Evolutionary conservation across 1,284 basidiomycete genomes (phyloP).

Genomic region (Irpex sp.): DNA sequence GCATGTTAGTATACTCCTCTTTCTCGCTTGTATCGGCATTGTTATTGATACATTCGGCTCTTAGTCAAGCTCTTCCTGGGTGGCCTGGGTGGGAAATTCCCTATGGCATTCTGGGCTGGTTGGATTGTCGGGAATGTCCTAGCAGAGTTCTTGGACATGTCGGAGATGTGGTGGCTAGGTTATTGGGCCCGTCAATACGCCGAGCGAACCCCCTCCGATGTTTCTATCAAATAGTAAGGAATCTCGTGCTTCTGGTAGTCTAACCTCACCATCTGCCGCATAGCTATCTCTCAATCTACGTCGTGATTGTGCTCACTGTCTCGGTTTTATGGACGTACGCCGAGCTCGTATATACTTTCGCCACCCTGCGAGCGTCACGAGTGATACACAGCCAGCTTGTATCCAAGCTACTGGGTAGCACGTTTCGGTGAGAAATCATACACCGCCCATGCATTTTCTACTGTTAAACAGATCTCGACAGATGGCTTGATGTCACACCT

Average conservation of each 20-base stretch:
- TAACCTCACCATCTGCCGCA: not conserved
- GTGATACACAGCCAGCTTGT: conserved; percentile 51
- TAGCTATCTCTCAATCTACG: conserved; percentile 10
- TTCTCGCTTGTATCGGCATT: not conserved
- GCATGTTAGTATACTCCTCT: conserved; percentile 26
- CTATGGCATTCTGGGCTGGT: conserved; percentile 27
- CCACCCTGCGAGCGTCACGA: conserved; percentile 45
- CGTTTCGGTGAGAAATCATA: conserved; percentile 31
- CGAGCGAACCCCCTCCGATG: conserved; percentile 20
- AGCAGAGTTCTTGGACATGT: conserved; percentile 16
- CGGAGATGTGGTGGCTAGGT: conserved; percentile 23
- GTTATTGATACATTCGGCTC: not conserved
- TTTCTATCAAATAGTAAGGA: conserved; percentile 26
- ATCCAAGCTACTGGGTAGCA: conserved; percentile 47
- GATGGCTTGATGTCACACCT: conserved; percentile 39
- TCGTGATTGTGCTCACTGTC: conserved; percentile 1
- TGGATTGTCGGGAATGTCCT: conserved; percentile 21
- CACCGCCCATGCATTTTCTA: not conserved
- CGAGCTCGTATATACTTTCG: conserved; percentile 24
- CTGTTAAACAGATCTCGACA: not conserved
- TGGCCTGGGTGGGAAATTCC: conserved; percentile 25
- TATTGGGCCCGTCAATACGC: conserved; percentile 25
- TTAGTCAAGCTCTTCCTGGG: conserved; percentile 24
- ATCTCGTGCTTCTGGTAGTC: not conserved
- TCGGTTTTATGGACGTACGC: not conserved